Conservation (phyloP, 2,329 filamentous ascomycete genomes). For the Aspergillus sp. region DNA sequence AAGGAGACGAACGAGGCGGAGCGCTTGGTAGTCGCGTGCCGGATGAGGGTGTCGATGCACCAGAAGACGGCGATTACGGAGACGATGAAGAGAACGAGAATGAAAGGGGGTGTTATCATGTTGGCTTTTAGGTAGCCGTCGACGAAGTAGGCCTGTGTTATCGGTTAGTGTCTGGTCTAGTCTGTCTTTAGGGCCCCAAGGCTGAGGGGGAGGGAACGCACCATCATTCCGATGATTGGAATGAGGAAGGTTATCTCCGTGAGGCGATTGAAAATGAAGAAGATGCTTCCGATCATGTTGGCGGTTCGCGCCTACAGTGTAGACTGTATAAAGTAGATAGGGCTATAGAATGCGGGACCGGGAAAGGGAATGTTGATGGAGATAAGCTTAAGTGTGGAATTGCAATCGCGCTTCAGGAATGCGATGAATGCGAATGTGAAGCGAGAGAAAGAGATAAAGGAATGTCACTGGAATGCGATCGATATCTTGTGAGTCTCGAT, state of each 20-base stretch:
- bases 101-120: conserved; percentile 58
- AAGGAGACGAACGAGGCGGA: conserved; percentile 61
- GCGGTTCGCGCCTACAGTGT: not conserved
- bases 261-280: conserved; percentile 63
- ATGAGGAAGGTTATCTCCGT: conserved; percentile 63
- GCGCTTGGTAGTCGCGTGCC: conserved; percentile 59
- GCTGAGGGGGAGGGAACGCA: conserved; percentile 25
- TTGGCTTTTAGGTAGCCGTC: conserved; percentile 58
- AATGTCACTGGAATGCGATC: not conserved
- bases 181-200: not conserved
- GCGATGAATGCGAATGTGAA: not conserved
- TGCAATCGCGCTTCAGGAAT: not conserved
- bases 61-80: conserved; percentile 62
- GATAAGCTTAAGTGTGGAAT: not conserved
- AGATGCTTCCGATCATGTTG: conserved; percentile 54
- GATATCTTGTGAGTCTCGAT: not conserved
- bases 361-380: not conserved
- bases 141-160: conserved; percentile 57
- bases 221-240: conserved; percentile 63
- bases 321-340: not conserved
- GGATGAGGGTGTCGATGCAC: conserved; percentile 61
- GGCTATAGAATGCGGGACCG: not conserved
- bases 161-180: conserved; percentile 9
- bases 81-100: conserved; percentile 66
- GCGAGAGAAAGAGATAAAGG: not conserved